Percentiles rank a stretch among this genome's conserved stretches.
Conservation (phyloP, 306 rosid species). For the Arachis hypogaea region DNA sequence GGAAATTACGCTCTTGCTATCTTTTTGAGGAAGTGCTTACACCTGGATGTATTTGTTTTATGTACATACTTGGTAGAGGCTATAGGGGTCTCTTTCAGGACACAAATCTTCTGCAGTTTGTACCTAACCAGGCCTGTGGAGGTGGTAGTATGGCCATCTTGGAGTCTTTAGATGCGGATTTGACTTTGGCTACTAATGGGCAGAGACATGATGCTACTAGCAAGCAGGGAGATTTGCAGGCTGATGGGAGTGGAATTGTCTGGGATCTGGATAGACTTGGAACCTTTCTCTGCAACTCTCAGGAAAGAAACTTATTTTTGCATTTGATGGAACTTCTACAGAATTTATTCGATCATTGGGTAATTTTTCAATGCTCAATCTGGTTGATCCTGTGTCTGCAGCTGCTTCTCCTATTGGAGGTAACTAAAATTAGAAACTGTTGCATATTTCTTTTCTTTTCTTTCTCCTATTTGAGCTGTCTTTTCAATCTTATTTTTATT, state of each 20-base stretch:
- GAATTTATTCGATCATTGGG: constrained; percentile 81
- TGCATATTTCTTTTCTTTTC: constrained; percentile 22
- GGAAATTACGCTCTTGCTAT: constrained; percentile 96
- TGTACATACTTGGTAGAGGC: constrained; percentile 99
- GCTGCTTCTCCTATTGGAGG: constrained; percentile 99
- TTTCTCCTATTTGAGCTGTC: constrained; percentile 30
- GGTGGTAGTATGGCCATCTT: constrained; percentile 99
- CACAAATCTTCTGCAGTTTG: constrained; percentile 91
- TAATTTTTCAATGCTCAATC: constrained; percentile 83
- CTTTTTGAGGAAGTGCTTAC: constrained; percentile 98
- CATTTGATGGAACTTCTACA: constrained; percentile 91
- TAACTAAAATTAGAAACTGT: constrained; percentile 44
- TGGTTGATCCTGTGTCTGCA: constrained; percentile 97
- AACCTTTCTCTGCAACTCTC: constrained; percentile 86
- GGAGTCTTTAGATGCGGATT: constrained; percentile 88
- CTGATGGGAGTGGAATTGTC: constrained; percentile 98
- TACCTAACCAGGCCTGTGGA: constrained; percentile 97
- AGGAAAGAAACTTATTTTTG: constrained; percentile 95
- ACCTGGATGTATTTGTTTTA: constrained; percentile 88
- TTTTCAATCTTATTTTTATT: constrained; percentile 25
- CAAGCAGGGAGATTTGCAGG: constrained; percentile 74
- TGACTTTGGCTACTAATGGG: constrained; percentile 63
- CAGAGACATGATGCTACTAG: constrained; percentile 73
- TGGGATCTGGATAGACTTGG: constrained; percentile 99
- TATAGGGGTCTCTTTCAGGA: constrained; percentile 97